A percentile compares a stretch with the other conserved stretches of the same genome.
Evolutionary conservation across 441 rosid species (phyloP).

Genomic region (Adansonia madagascariensis): DNA sequence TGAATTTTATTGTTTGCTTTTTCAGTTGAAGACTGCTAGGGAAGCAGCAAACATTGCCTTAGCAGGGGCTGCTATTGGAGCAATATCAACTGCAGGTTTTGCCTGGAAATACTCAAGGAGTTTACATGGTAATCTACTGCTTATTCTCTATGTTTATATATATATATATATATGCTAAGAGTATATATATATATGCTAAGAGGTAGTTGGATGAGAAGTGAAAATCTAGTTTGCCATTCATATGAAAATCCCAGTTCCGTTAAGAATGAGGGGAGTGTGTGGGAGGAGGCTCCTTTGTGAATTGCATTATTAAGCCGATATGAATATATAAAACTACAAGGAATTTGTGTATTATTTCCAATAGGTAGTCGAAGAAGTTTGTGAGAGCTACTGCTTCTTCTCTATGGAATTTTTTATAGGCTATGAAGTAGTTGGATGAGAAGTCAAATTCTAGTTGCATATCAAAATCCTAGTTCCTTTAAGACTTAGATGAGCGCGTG

Average conservation of each 20-base stretch:
- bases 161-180: background rate
- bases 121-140: conserved; percentile 63
- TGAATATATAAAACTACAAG: background rate
- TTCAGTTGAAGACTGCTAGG: conserved; percentile 83
- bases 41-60: conserved; percentile 60
- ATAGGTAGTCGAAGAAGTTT: background rate
- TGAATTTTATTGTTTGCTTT: conserved; percentile 15
- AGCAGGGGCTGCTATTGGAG: conserved; percentile 70
- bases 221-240: background rate
- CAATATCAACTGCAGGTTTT: conserved; percentile 75
- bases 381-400: background rate
- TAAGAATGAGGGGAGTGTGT: background rate
- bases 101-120: conserved; percentile 89
- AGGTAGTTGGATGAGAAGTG: background rate
- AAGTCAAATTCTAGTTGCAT: background rate
- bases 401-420: background rate
- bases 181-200: no score
- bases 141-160: background rate
- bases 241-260: background rate
- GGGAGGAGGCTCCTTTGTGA: background rate
- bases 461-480: background rate
- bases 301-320: background rate
- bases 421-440: background rate
- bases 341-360: background rate
- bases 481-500: background rate